phyloP scores from a whole-genome alignment of 2,329 filamentous ascomycete genomes.

The Scolecobasidium constrictum region DNA sequence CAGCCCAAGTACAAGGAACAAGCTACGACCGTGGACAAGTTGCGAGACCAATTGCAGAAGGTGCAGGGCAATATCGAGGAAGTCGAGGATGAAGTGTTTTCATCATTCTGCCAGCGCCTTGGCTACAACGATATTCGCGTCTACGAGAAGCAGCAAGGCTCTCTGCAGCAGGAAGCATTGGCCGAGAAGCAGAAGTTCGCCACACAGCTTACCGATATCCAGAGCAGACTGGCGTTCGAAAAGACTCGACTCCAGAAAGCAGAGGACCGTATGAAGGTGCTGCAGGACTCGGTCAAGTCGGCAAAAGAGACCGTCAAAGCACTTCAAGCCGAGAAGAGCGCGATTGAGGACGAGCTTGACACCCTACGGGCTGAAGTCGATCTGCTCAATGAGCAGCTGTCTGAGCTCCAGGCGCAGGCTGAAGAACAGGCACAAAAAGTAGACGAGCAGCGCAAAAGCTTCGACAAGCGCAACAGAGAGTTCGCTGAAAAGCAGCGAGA shows the following conservation, averaged over 20 bases:
- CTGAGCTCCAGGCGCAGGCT: conserved; percentile 56
- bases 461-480: conserved; percentile 74
- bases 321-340: conserved; percentile 61
- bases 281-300: conserved; percentile 56
- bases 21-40: conserved; percentile 52
- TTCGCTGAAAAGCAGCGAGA: conserved; percentile 67
- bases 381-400: conserved; percentile 59
- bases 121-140: conserved; percentile 84
- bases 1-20: conserved; percentile 71
- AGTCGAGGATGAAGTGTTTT: conserved; percentile 83
- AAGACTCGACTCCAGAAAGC: conserved; percentile 63
- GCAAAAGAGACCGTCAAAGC: conserved; percentile 58
- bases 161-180: conserved; percentile 77
- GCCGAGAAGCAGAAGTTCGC: conserved; percentile 82
- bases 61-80: conserved; percentile 57
- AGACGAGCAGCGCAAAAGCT: conserved; percentile 63
- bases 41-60: conserved; percentile 44
- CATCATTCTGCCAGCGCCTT: conserved; percentile 71
- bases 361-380: conserved; percentile 67
- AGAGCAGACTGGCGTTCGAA: conserved; percentile 51
- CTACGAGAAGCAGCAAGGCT: conserved; percentile 89
- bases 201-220: conserved; percentile 56
- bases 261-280: conserved; percentile 54
- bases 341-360: conserved; percentile 63
- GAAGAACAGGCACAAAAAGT: conserved; percentile 63